Percentiles rank a stretch among this genome's conserved stretches.
Evolutionary conservation across 192 early-diverging fungal species (phyloP).

Genomic region (Backusella morwellensis): DNA sequence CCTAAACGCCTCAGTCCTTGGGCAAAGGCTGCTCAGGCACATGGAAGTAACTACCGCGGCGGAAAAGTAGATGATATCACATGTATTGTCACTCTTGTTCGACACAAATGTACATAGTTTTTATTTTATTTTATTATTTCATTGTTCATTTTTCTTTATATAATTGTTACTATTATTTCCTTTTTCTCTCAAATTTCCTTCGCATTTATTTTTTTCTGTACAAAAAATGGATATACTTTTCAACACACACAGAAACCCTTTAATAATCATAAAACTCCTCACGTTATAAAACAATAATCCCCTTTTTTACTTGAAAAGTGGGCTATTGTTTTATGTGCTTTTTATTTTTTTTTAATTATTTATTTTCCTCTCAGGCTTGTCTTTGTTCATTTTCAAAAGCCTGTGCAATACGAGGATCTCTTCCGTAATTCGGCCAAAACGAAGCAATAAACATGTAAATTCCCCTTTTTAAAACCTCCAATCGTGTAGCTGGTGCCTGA

Average conservation of each 20-base stretch:
- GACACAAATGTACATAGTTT: background rate
- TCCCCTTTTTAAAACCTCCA: constrained; percentile 18
- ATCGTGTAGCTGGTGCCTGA: constrained; percentile 4
- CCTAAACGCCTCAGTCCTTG: constrained; percentile 50
- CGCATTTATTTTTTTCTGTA: background rate
- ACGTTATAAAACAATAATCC: background rate
- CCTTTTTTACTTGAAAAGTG: background rate
- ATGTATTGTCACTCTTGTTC: constrained; percentile 50
- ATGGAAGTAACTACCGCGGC: constrained; percentile 41
- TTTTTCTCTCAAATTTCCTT: background rate
- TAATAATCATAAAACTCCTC: background rate
- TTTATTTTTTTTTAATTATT: background rate
- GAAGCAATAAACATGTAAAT: constrained; percentile 24
- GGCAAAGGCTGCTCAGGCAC: constrained; percentile 44
- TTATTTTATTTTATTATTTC: background rate
- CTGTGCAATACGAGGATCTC: constrained; percentile 19
- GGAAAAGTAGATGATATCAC: constrained; percentile 61
- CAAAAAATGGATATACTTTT: background rate
- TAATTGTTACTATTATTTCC: too few species aligned
- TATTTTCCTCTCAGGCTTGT: background rate
- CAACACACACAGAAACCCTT: background rate
- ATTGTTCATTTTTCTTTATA: too few species aligned
- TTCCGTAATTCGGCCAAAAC: constrained; percentile 24
- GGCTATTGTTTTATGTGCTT: background rate
- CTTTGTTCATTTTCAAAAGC: constrained; percentile 21